Percentiles rank a stretch among this genome's conserved stretches.
Evolutionary conservation across 192 early-diverging fungal species (phyloP).

Genomic region (Coemansia sp.): DNA sequence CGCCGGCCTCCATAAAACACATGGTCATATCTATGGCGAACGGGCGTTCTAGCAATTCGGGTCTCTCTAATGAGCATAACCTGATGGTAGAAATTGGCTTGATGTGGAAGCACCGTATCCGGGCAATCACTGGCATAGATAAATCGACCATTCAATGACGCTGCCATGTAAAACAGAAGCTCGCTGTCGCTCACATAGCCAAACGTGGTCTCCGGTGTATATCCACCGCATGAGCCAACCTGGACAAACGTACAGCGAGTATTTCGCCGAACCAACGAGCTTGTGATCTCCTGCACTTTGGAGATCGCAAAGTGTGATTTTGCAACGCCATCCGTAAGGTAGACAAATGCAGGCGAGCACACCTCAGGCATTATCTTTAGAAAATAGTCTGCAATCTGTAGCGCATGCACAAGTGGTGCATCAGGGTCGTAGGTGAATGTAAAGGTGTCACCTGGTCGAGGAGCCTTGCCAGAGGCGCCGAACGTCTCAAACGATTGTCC

Average conservation of each 20-base stretch:
- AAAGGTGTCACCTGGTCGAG: constrained; percentile 39
- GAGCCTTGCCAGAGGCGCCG: constrained; percentile 17
- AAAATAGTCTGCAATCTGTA: constrained; percentile 57
- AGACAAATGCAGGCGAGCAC: constrained; percentile 58
- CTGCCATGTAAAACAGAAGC: constrained; percentile 67
- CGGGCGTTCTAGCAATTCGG: constrained; percentile 37
- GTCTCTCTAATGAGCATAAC: constrained; percentile 52
- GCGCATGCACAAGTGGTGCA: constrained; percentile 44
- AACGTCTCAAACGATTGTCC: constrained; percentile 21
- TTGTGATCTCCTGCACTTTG: constrained; percentile 54
- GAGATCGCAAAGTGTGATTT: constrained; percentile 69
- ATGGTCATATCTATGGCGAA: constrained; percentile 38
- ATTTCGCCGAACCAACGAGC: constrained; percentile 57
- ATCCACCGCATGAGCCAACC: constrained; percentile 65
- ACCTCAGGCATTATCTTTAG: constrained; percentile 52
- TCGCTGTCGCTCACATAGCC: constrained; percentile 80
- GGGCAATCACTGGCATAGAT: constrained; percentile 70
- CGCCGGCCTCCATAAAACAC: constrained; percentile 38
- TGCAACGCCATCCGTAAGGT: constrained; percentile 75
- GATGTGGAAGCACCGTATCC: constrained; percentile 28
- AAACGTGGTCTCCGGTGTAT: constrained; percentile 69
- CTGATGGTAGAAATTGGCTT: constrained; percentile 53
- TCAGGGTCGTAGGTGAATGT: constrained; percentile 46
- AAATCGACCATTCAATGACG: constrained; percentile 68
- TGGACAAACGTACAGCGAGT: constrained; percentile 72